A percentile compares a stretch with the other conserved stretches of the same genome.
Conservation (phyloP, 768 basidiomycete genomes). For the Rhodocollybia butyracea region DNA sequence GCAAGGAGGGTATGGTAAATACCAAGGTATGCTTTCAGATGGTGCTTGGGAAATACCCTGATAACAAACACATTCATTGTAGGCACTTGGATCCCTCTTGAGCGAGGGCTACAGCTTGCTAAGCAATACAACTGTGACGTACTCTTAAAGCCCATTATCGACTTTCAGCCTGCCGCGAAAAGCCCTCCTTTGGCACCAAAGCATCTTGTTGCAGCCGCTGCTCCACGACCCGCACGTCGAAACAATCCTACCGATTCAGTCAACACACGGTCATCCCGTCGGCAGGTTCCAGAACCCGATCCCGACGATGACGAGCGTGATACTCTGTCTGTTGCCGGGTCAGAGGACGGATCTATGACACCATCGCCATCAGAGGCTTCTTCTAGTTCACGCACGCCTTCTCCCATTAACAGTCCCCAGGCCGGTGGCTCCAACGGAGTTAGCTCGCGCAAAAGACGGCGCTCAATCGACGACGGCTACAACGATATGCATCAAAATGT, state of each 20-base stretch:
- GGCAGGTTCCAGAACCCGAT: conserved; percentile 40
- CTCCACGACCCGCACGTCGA: conserved; percentile 46
- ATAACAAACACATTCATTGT: conserved; percentile 2
- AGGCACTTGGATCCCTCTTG: conserved; percentile 99
- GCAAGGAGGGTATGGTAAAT: conserved; percentile 99
- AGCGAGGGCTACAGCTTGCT: conserved; percentile 80
- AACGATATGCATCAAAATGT: conserved; percentile 48
- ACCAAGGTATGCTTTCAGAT: conserved; percentile 67
- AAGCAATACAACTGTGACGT: conserved; percentile 92
- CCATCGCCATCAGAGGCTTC: conserved; percentile 85
- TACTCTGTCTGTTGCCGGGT: conserved; percentile 62
- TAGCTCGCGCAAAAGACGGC: conserved; percentile 44
- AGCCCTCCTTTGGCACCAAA: conserved; percentile 96
- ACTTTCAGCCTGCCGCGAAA: conserved; percentile 85
- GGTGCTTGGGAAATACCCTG: conserved; percentile 19
- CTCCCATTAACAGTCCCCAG: conserved; percentile 67
- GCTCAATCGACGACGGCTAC: conserved; percentile 41
- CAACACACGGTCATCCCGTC: conserved; percentile 61
- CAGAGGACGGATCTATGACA: conserved; percentile 88
- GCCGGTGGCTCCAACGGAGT: conserved; percentile 40
- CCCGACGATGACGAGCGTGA: conserved; percentile 65
- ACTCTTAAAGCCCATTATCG: conserved; percentile 87
- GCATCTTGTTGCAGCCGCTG: conserved; percentile 78
- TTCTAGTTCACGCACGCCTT: conserved; percentile 91
- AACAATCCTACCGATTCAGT: conserved; percentile 33